A percentile compares a stretch with the other conserved stretches of the same genome.
Conservation (phyloP, 345 rosid species). For the Euphorbia pulcherrima region DNA sequence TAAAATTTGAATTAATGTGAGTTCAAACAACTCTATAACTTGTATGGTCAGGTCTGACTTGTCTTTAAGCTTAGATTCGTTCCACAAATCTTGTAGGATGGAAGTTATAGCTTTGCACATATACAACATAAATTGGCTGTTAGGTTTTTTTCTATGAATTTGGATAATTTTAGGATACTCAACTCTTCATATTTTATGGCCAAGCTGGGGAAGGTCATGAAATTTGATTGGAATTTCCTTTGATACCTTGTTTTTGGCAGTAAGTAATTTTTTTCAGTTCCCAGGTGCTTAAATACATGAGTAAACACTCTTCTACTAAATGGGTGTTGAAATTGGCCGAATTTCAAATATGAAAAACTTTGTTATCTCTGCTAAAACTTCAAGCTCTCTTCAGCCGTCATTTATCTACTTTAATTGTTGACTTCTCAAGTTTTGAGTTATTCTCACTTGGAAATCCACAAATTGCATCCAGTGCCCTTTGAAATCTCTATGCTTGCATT, state of each 20-base stretch:
- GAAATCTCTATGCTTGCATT: neutral
- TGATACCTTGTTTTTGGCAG: constrained; percentile 1
- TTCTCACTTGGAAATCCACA: neutral
- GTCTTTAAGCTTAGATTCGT: neutral
- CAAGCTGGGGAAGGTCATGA: neutral
- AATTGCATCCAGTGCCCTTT: neutral
- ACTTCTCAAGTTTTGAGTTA: neutral
- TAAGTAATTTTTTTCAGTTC: constrained; percentile 1
- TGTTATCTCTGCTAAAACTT: neutral
- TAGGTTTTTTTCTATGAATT: neutral
- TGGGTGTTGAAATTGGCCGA: neutral
- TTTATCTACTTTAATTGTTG: neutral
- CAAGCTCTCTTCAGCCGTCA: neutral
- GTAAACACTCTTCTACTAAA: neutral
- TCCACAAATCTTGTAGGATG: neutral
- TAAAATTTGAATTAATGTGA: neutral
- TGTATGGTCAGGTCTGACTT: neutral
- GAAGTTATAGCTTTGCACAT: neutral
- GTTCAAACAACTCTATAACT: neutral
- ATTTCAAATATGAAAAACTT: neutral
- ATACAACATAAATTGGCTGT: neutral
- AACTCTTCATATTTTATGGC: constrained; percentile 1
- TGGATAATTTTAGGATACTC: neutral
- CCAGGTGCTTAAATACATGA: neutral
- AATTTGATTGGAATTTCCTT: neutral